Conservation (phyloP, 202 grass and related monocot species). For the Brachypodium distachyon region DNA sequence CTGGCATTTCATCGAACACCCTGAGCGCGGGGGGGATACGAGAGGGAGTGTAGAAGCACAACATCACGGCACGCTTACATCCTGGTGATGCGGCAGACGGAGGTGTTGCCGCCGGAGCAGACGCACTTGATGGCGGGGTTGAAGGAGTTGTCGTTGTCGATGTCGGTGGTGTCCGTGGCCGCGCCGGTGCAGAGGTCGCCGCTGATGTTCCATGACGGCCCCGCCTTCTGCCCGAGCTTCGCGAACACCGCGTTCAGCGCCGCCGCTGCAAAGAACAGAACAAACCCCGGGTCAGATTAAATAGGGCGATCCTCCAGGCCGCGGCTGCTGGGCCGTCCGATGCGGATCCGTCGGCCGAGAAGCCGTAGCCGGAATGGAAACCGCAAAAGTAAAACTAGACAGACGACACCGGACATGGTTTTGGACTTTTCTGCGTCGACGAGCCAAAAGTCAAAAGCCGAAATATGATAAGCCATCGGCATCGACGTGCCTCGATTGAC, state of each 20-base stretch:
- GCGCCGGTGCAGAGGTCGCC: conserved; percentile 68
- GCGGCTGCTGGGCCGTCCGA: not conserved
- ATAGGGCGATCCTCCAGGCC: not conserved
- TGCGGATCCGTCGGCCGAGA: not conserved
- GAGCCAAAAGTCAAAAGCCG: not conserved
- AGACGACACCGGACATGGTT: not conserved
- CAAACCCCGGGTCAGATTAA: not conserved
- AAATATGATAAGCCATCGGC: not conserved
- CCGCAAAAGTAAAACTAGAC: not conserved
- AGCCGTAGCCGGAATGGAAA: not conserved
- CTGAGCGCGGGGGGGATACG: not conserved
- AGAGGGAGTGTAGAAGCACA: too few species aligned
- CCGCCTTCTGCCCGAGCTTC: conserved; percentile 34
- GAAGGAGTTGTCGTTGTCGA: conserved; percentile 7
- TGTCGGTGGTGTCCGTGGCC: conserved; percentile 26
- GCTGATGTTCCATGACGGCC: conserved; percentile 61
- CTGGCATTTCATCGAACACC: not conserved
- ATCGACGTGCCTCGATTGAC: not conserved
- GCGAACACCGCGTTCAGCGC: conserved; percentile 61
- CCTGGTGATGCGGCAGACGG: conserved; percentile 60
- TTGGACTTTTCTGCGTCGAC: not conserved
- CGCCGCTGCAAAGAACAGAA: conserved; percentile 28
- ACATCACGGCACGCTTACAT: too few species aligned
- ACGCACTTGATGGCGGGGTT: conserved; percentile 62
- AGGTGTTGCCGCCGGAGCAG: conserved; percentile 34